phyloP scores from a whole-genome alignment of 495 filamentous ascomycete species.

The Hypoxylon trugodes region DNA sequence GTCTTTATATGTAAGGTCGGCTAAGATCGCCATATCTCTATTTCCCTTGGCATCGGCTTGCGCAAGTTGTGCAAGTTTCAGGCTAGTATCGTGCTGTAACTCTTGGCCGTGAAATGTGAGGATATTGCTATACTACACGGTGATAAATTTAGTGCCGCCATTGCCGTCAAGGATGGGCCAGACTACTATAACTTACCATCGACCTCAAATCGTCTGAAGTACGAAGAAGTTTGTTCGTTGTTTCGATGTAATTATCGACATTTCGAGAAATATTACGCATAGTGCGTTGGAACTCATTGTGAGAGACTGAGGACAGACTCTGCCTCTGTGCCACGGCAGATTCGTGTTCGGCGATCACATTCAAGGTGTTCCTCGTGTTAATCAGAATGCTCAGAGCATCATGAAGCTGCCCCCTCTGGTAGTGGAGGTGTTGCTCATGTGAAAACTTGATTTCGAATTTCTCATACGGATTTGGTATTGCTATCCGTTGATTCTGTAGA shows the following conservation, averaged over 20 bases:
- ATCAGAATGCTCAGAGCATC: slow-evolving; percentile 1
- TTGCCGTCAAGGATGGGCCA: background rate
- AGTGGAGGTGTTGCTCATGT: slow-evolving; percentile 2
- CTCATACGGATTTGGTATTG: slow-evolving; percentile 10
- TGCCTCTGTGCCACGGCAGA: background rate
- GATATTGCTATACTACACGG: background rate
- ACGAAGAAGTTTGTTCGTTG: slow-evolving; percentile 2
- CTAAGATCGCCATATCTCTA: slow-evolving; percentile 10
- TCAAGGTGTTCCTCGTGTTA: slow-evolving; percentile 1
- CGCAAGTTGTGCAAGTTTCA: background rate
- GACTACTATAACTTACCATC: background rate
- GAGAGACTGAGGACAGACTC: background rate
- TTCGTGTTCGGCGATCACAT: slow-evolving; percentile 5
- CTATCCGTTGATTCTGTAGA: slow-evolving; percentile 11
- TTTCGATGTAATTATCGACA: slow-evolving; percentile 5
- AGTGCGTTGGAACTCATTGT: slow-evolving; percentile 3
- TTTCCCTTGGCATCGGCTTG: background rate
- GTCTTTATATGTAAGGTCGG: slow-evolving; percentile 9
- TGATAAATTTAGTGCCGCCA: background rate
- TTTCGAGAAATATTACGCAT: background rate
- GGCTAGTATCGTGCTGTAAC: background rate
- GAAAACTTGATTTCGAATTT: slow-evolving; percentile 8
- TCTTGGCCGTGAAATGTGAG: slow-evolving; percentile 1
- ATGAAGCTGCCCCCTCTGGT: background rate
- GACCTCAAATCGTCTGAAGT: slow-evolving; percentile 4